A percentile compares a stretch with the other conserved stretches of the same genome.
Conservation (phyloP, 768 basidiomycete genomes). For the Pleurotus citrinopileatus region DNA sequence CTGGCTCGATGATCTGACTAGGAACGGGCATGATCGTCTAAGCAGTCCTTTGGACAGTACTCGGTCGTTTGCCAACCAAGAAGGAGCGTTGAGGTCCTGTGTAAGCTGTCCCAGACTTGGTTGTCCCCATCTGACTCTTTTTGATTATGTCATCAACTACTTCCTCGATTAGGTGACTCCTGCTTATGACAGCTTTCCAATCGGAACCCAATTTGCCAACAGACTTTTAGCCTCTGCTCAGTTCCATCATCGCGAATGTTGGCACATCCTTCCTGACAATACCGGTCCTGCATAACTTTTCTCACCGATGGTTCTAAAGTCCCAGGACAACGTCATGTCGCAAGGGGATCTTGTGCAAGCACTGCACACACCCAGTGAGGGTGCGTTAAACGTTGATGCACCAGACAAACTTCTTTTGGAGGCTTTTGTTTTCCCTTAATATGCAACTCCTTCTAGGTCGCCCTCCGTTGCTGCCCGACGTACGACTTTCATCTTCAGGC, state of each 20-base stretch:
- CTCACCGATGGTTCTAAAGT: not conserved
- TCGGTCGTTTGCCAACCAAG: constrained; percentile 1
- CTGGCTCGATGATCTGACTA: not conserved
- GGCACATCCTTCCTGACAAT: not conserved
- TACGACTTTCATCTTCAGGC: too few species aligned
- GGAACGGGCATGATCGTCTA: not conserved
- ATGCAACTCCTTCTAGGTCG: too few species aligned
- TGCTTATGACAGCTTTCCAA: not conserved
- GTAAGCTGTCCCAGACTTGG: constrained; percentile 1
- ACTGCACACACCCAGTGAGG: too few species aligned
- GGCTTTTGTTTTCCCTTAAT: too few species aligned
- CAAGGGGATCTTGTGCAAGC: too few species aligned
- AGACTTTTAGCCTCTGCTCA: not conserved
- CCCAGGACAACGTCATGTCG: too few species aligned
- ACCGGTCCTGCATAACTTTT: too few species aligned
- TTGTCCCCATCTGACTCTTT: not conserved
- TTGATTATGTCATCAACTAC: not conserved
- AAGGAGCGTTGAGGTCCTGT: not conserved
- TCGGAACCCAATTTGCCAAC: not conserved
- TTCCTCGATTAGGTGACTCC: not conserved
- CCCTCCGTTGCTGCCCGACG: too few species aligned
- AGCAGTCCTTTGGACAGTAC: too few species aligned
- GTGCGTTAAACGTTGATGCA: too few species aligned
- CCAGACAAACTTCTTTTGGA: too few species aligned
- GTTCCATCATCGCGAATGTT: not conserved